Conservation (phyloP, 2,329 filamentous ascomycete species). For the Zopfia rhizophila region DNA sequence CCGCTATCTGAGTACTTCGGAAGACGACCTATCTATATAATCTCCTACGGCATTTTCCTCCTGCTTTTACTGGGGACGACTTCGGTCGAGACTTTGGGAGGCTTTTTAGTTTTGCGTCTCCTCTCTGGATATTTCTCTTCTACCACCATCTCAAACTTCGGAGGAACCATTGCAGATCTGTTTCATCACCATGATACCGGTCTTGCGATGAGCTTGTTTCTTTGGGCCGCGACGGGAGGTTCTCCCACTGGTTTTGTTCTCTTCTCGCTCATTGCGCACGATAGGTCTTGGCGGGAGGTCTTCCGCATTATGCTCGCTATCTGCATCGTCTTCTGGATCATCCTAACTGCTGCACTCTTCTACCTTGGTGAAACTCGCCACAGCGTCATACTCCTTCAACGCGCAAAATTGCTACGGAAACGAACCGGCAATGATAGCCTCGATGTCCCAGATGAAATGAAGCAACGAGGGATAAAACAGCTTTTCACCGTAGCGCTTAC, state of each 20-base stretch:
- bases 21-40: slow-evolving; percentile 55
- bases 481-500: slow-evolving; percentile 56
- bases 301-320: slow-evolving; percentile 61
- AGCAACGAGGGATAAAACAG: slow-evolving; percentile 50
- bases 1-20: slow-evolving; percentile 55
- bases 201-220: slow-evolving; percentile 54
- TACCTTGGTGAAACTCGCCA: slow-evolving; percentile 57
- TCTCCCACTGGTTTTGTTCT: slow-evolving; percentile 59
- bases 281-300: slow-evolving; percentile 55
- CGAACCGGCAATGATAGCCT: slow-evolving; percentile 35
- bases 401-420: slow-evolving; percentile 43
- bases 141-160: slow-evolving; percentile 53
- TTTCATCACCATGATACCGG: slow-evolving; percentile 56
- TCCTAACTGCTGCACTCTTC: slow-evolving; percentile 52
- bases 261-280: slow-evolving; percentile 58
- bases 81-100: slow-evolving; percentile 53
- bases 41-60: slow-evolving; percentile 56
- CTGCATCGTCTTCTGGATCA: slow-evolving; percentile 56
- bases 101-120: slow-evolving; percentile 56
- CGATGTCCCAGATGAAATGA: slow-evolving; percentile 51
- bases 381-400: slow-evolving; percentile 54
- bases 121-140: slow-evolving; percentile 58
- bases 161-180: slow-evolving; percentile 59
- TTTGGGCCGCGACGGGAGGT: slow-evolving; percentile 60
- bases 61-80: slow-evolving; percentile 57